phyloP scores from a whole-genome alignment of 1,284 basidiomycete species.

The Sporisorium graminicola region DNA sequence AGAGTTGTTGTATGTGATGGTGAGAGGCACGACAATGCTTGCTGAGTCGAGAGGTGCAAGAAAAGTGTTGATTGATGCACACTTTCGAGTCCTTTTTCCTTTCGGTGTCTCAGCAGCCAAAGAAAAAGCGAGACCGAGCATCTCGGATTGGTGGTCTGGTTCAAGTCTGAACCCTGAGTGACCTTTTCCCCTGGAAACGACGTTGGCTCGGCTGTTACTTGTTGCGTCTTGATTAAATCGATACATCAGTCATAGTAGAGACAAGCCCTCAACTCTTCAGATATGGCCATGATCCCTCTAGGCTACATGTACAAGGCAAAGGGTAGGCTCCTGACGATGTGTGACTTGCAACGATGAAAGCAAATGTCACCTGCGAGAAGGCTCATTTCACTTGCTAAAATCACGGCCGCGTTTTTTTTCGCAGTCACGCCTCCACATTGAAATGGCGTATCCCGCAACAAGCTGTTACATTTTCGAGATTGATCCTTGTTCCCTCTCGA shows the following conservation, averaged over 20 bases:
- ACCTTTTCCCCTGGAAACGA: too few species aligned
- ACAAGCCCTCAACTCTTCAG: too few species aligned
- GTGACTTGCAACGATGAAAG: neutral
- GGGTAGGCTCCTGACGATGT: neutral
- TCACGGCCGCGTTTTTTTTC: slow-evolving; percentile 1
- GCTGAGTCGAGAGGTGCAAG: slow-evolving; percentile 1
- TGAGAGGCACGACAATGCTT: neutral
- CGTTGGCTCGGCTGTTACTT: too few species aligned
- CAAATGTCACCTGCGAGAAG: neutral
- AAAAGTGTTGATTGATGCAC: slow-evolving; percentile 1
- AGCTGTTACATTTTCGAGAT: neutral
- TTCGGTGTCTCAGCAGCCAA: neutral
- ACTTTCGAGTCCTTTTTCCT: too few species aligned
- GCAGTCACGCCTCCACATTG: slow-evolving; percentile 25
- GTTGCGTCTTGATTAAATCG: too few species aligned
- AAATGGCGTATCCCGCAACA: neutral
- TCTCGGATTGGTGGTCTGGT: too few species aligned
- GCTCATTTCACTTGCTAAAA: neutral
- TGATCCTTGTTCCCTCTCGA: neutral
- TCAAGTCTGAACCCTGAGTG: too few species aligned
- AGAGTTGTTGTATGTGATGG: neutral
- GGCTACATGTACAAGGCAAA: neutral
- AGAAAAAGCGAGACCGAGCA: neutral
- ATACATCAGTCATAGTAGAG: too few species aligned
- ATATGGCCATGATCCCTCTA: too few species aligned